Evolutionary conservation across 495 filamentous ascomycete species (phyloP), one percentile per base, ranked within the genome.

Genomic region (Penicillium tannophilum): DNA sequence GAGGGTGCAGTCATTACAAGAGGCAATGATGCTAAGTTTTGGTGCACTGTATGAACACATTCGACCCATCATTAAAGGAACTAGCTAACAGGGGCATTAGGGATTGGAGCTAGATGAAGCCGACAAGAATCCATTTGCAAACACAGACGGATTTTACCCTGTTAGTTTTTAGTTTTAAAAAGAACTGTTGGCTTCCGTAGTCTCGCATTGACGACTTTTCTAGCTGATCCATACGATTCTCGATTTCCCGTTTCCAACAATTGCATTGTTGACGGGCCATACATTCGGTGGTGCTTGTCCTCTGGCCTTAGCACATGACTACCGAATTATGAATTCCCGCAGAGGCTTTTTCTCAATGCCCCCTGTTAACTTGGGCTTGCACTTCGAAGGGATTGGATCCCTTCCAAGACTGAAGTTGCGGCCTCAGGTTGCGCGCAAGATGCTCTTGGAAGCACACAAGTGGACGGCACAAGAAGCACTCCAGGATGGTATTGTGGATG

Each of bases 201-300:
- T 30, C 9, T 47, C 12, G 35, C 14, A 55, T 10, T 31, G n/a
- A 11, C 23, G 36, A 20, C 56, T 36, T 36, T 11, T 62, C 17
- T 14, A 69, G 71, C 69, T 82, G 23, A 64, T 82, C 28, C 76
- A 77, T 41, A 80, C 78, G n/a, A 69, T 82, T 33, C 75, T 81
- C 41, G 78, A 81, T 61, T 81, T 77, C 55, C 78, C 79, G 0
- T 82, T 73, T 59, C 79, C 79, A 16, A 82, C 79, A 3, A 77
- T 82, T 55, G 79, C 79, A 11, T 62, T 79, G 1, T 44, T 82
- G 4, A 82, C 79, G 0, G 79, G 79, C 5, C 79, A 82, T 56
- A 81, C 79, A 2, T 82, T 82, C 52, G 79, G 79, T 39, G 79
- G 76, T 2, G 79, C 76, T 2, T 79, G 76, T 41, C 79, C 78